These are phyloP conservation scores for Euphorbia tirucalli DNA, from an alignment of 345 rosid species.

Conservation along the genomic window DNA sequence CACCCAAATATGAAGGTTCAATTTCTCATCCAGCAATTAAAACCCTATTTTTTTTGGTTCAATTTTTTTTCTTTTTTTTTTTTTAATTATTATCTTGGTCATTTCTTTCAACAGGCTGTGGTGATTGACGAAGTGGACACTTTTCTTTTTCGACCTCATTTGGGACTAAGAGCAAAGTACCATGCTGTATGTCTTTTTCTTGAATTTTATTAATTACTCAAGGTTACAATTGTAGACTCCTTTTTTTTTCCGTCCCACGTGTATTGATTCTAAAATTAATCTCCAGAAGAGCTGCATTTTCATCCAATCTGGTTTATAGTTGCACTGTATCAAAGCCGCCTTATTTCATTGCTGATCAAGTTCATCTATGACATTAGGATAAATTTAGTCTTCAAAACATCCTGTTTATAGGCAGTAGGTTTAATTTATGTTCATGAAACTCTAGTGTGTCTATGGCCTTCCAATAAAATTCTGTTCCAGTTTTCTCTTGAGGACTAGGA, in stretches of 20 bases:
- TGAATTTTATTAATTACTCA: too few species aligned
- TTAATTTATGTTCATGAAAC: neutral
- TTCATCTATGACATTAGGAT: neutral
- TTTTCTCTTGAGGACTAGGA: neutral
- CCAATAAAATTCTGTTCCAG: neutral
- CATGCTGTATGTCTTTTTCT: slow-evolving; percentile 63
- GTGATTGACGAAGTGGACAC: slow-evolving; percentile 90
- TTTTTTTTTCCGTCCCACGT: neutral
- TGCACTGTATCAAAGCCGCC: neutral
- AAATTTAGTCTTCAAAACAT: neutral
- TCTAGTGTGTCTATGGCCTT: neutral
- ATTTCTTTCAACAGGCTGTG: slow-evolving; percentile 58
- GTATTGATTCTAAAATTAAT: neutral
- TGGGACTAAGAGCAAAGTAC: slow-evolving; percentile 80
- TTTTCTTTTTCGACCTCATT: slow-evolving; percentile 87
- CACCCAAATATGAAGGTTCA: slow-evolving; percentile 98
- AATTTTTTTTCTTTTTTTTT: neutral
- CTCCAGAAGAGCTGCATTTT: neutral
- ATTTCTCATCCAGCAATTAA: slow-evolving; percentile 5
- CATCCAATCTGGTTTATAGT: neutral
- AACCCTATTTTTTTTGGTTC: neutral
- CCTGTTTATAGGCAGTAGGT: neutral
- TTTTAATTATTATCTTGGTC: neutral
- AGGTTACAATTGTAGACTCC: neutral
- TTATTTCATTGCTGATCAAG: neutral